A percentile compares a stretch with the other conserved stretches of the same genome.
These are phyloP conservation scores for Claviceps pazoutovae DNA, from an alignment of 2,329 filamentous ascomycete species.

Conservation along the genomic window DNA sequence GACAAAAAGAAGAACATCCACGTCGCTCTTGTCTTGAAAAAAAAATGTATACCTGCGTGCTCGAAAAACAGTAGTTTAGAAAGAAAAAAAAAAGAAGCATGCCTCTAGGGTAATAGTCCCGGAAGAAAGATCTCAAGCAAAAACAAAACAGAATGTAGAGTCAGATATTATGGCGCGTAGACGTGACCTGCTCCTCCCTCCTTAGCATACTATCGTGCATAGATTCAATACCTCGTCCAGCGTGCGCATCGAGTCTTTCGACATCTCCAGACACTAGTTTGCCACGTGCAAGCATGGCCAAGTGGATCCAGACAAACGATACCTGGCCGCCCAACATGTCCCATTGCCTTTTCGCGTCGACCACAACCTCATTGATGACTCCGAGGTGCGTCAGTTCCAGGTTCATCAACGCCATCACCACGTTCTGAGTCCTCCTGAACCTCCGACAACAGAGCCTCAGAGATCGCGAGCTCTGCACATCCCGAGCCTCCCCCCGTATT, in stretches of 20 bases:
- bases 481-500: conserved; percentile 11
- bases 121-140: background rate
- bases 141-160: background rate
- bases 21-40: background rate
- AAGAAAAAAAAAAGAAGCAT: background rate
- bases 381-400: conserved; percentile 11
- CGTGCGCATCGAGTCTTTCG: no score
- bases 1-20: background rate
- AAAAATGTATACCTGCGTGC: background rate
- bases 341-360: conserved; percentile 19
- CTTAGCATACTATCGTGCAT: background rate
- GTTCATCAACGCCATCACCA: conserved; percentile 3
- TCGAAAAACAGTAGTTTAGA: background rate
- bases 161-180: background rate
- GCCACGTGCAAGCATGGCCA: no score
- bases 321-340: conserved; percentile 8
- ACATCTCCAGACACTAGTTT: no score
- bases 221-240: no score
- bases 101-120: background rate
- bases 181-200: background rate
- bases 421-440: conserved; percentile 11
- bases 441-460: conserved; percentile 14
- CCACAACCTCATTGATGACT: conserved; percentile 24
- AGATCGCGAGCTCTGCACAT: conserved; percentile 11
- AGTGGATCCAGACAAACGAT: background rate